Evolutionary conservation across 805 yeast species (phyloP).

Genomic region (Saccharomycopsis guyanensis): DNA sequence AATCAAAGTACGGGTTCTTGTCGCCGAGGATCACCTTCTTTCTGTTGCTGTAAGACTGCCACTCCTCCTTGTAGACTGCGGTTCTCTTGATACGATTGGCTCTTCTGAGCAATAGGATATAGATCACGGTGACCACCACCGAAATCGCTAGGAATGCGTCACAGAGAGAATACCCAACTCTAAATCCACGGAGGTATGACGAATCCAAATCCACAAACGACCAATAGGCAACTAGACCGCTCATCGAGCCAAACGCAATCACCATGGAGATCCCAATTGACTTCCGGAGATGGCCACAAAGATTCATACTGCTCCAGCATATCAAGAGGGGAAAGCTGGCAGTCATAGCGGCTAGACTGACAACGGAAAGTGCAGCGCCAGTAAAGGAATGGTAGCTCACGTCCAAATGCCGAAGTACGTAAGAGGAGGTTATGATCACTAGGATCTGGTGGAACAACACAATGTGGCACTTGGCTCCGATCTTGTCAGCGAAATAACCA

Average conservation of each 20-base stretch:
- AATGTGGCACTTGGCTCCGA: conserved; percentile 42
- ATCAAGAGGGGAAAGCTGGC: conserved; percentile 57
- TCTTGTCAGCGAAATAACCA: conserved; percentile 48
- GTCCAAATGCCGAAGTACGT: conserved; percentile 31
- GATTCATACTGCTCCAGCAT: conserved; percentile 42
- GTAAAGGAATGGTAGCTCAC: conserved; percentile 28
- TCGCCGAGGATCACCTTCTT: conserved; percentile 32
- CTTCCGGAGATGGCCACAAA: conserved; percentile 48
- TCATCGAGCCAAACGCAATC: conserved; percentile 48
- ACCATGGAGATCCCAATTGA: conserved; percentile 51
- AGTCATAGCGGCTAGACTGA: conserved; percentile 44
- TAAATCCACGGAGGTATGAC: conserved; percentile 42
- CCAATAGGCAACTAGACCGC: conserved; percentile 14
- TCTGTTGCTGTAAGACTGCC: conserved; percentile 25
- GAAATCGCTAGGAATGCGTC: background rate
- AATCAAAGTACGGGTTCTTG: conserved; percentile 30
- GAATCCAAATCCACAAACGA: conserved; percentile 4
- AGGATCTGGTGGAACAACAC: conserved; percentile 28
- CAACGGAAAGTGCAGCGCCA: conserved; percentile 56
- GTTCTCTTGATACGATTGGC: conserved; percentile 8
- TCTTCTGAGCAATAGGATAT: conserved; percentile 28
- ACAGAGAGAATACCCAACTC: conserved; percentile 37
- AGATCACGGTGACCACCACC: conserved; percentile 8
- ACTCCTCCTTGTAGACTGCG: conserved; percentile 24
- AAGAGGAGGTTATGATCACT: conserved; percentile 46